These are phyloP conservation scores for Leccinellum albellum DNA, from an alignment of 768 basidiomycete species.

Conservation along the genomic window DNA sequence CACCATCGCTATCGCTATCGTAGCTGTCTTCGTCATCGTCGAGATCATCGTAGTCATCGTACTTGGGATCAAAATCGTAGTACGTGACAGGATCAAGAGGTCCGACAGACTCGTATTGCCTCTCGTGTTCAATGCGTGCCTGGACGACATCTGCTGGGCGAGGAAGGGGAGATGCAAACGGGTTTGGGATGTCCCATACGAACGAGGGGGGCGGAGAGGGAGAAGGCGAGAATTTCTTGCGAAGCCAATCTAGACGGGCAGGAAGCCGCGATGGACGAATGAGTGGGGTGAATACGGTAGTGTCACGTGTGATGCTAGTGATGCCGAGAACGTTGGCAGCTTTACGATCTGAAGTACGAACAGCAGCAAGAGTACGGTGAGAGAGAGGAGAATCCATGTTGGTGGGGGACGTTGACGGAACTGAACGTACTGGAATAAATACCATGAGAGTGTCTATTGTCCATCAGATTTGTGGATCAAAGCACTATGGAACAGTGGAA, in stretches of 20 bases:
- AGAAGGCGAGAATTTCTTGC: neutral
- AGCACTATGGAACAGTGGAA: neutral
- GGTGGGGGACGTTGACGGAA: neutral
- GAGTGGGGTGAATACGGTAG: neutral
- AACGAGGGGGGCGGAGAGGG: neutral
- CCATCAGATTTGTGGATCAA: neutral
- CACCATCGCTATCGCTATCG: neutral
- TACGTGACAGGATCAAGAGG: neutral
- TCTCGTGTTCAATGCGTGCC: neutral
- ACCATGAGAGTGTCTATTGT: neutral
- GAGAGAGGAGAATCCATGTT: neutral
- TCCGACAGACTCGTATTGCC: neutral
- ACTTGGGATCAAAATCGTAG: neutral
- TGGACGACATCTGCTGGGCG: neutral
- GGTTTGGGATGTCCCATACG: slow-evolving; percentile 16
- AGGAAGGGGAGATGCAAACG: slow-evolving; percentile 3
- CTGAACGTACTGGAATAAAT: neutral
- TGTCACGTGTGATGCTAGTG: neutral
- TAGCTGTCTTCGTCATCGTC: neutral
- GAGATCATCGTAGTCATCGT: neutral
- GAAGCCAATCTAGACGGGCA: neutral
- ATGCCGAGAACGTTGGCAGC: neutral
- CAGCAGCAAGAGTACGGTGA: neutral
- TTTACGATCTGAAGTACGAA: neutral
- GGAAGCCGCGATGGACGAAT: neutral